Evolutionary conservation across 106 monocot genomes (phyloP).

Genomic region (Ottelia alismoides): DNA sequence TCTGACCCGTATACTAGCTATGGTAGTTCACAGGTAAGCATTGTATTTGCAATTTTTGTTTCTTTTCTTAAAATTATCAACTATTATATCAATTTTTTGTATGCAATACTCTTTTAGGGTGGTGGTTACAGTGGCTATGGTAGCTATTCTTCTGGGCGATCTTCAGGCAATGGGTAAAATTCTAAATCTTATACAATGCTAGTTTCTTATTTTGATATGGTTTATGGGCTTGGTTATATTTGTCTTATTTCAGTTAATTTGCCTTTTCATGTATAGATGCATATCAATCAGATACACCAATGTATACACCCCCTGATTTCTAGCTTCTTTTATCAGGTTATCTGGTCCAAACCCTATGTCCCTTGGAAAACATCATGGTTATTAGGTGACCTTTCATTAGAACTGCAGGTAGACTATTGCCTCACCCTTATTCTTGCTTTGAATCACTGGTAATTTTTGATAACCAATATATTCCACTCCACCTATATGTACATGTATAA

Average conservation of each 20-base stretch:
- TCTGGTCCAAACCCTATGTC: conserved; percentile 58
- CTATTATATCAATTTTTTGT: too few species aligned
- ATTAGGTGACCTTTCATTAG: conserved; percentile 40
- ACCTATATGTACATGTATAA: conserved; percentile 30
- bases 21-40: conserved; percentile 56
- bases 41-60: neutral
- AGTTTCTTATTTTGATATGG: too few species aligned
- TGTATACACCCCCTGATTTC: conserved; percentile 29
- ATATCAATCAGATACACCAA: too few species aligned
- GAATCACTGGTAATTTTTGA: neutral
- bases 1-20: conserved; percentile 46
- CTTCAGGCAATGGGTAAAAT: conserved; percentile 70
- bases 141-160: conserved; percentile 53
- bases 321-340: conserved; percentile 68
- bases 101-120: too few species aligned
- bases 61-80: neutral
- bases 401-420: conserved; percentile 60
- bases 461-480: conserved; percentile 5
- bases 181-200: neutral
- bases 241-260: too few species aligned
- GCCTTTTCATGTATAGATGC: too few species aligned
- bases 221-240: too few species aligned
- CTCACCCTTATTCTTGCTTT: conserved; percentile 20
- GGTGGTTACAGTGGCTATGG: conserved; percentile 61
- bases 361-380: conserved; percentile 84